Conservation (phyloP, 129 eudicot species). For the Daucus carota region DNA sequence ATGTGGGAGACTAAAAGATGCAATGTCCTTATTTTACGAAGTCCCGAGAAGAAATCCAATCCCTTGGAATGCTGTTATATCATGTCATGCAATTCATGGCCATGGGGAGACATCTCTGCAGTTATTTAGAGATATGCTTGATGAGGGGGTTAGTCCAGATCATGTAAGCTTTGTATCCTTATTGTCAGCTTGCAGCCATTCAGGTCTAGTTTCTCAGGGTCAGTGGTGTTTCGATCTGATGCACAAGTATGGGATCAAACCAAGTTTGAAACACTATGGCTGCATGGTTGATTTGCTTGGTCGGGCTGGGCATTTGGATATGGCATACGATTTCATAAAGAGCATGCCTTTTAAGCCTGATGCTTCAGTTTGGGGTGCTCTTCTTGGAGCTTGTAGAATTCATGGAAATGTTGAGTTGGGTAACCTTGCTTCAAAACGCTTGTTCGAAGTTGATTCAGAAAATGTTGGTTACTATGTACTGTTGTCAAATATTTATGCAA, state of each 20-base stretch:
- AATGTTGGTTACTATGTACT: constrained; percentile 78
- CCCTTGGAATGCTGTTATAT: constrained; percentile 79
- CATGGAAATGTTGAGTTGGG: constrained; percentile 75
- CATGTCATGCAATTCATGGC: constrained; percentile 77
- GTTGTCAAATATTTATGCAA: constrained; percentile 75
- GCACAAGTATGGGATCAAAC: constrained; percentile 62
- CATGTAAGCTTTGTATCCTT: constrained; percentile 61
- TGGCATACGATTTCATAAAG: constrained; percentile 54
- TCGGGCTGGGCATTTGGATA: constrained; percentile 64
- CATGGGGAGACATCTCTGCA: constrained; percentile 47
- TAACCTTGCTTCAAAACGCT: constrained; percentile 44
- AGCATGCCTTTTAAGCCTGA: constrained; percentile 42
- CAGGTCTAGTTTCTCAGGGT: constrained; percentile 70
- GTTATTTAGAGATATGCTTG: constrained; percentile 53
- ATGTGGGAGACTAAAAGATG: constrained; percentile 69
- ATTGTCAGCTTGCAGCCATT: constrained; percentile 81
- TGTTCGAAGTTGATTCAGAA: constrained; percentile 54
- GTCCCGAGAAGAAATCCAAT: constrained; percentile 47
- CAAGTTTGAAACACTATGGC: constrained; percentile 69
- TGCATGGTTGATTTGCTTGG: constrained; percentile 86
- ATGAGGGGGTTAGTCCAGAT: constrained; percentile 62
- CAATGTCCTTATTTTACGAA: constrained; percentile 56
- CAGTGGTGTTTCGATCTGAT: constrained; percentile 47
- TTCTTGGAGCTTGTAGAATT: constrained; percentile 78
- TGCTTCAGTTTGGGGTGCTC: constrained; percentile 69